Evolutionary conservation across 1,139 yeast genomes (phyloP).

Genomic region (Candida sp.): DNA sequence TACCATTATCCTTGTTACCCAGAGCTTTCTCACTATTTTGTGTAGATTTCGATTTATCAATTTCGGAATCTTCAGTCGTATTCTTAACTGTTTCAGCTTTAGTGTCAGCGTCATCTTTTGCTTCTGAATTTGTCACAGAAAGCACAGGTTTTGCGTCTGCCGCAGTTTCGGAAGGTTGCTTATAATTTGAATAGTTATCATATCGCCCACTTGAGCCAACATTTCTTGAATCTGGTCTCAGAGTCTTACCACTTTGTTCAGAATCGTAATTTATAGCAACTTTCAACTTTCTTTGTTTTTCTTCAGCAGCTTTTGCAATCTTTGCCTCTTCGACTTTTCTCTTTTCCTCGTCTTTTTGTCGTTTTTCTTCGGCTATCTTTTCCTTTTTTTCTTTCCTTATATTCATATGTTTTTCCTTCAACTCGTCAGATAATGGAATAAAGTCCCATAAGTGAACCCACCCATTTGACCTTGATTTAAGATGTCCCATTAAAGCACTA

Average conservation of each 20-base stretch:
- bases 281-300: conserved; percentile 9
- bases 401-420: conserved; percentile 17
- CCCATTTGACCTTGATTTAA: conserved; percentile 52
- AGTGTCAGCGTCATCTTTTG: conserved; percentile 2
- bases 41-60: neutral
- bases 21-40: neutral
- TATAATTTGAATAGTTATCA: conserved; percentile 31
- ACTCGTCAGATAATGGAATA: conserved; percentile 39
- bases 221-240: conserved; percentile 19
- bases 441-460: conserved; percentile 65
- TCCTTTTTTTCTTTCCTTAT: conserved; percentile 15
- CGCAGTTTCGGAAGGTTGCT: conserved; percentile 7
- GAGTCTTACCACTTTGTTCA: conserved; percentile 8
- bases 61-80: neutral
- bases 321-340: conserved; percentile 14
- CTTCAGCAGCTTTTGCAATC: conserved; percentile 11
- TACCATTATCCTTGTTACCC: neutral
- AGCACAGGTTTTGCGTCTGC: conserved; percentile 2
- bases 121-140: conserved; percentile 4
- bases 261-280: conserved; percentile 20
- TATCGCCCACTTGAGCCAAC: conserved; percentile 17
- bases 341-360: conserved; percentile 15
- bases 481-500: conserved; percentile 71
- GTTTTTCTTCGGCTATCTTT: conserved; percentile 15
- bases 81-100: neutral